A percentile compares a stretch with the other conserved stretches of the same genome.
Evolutionary conservation across 2,329 filamentous ascomycete species (phyloP).

Genomic region (Monilinia fructicola): DNA sequence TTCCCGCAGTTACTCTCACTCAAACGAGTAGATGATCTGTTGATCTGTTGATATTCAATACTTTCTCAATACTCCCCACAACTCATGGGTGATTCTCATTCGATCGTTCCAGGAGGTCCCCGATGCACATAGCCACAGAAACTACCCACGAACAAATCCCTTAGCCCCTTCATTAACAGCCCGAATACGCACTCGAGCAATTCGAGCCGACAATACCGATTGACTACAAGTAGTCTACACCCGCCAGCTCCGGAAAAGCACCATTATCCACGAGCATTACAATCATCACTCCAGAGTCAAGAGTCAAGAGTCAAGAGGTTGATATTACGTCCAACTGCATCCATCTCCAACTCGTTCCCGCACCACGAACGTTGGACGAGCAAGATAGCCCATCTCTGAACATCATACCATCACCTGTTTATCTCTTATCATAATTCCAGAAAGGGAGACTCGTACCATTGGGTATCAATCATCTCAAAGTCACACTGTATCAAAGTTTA

Average conservation of each 20-base stretch:
- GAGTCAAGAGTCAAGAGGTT: background rate
- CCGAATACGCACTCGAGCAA: conserved; percentile 1
- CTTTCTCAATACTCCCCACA: conserved; percentile 8
- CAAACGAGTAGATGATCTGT: conserved; percentile 3
- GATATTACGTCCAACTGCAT: background rate
- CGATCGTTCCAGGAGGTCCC: background rate
- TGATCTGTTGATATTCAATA: conserved; percentile 10
- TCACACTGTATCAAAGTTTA: conserved; percentile 4
- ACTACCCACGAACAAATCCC: background rate
- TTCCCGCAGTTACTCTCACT: background rate
- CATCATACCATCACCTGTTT: conserved; percentile 7
- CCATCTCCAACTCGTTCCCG: background rate
- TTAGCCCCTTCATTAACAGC: conserved; percentile 1
- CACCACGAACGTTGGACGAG: background rate
- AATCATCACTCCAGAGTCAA: background rate
- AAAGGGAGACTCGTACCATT: background rate
- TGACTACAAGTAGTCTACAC: background rate
- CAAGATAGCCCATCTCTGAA: background rate
- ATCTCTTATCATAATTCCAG: background rate
- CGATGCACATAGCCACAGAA: background rate
- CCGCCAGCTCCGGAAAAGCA: background rate
- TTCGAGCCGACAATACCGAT: conserved; percentile 1
- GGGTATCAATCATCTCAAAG: conserved; percentile 15
- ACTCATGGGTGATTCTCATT: conserved; percentile 7
- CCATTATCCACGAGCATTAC: background rate